Evolutionary conservation across 139 green algal species (phyloP), one percentile per base, ranked within the genome.

Genomic region (Coelastrella sp.): DNA sequence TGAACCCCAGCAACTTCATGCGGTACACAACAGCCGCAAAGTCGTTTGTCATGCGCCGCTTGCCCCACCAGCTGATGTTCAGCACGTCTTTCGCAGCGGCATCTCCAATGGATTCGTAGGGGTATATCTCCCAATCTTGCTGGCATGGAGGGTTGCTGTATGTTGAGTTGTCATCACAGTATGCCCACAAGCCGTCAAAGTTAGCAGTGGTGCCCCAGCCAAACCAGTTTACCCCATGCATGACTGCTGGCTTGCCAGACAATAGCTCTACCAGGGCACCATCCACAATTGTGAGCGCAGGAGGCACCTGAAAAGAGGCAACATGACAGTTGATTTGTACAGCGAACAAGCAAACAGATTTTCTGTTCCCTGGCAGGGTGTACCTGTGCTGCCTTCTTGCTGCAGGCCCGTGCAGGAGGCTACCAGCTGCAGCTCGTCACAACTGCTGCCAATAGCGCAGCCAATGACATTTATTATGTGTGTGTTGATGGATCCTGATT

Each of bases 1-100:
- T 96, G 86, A 95, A 95, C 61, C 82, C 82, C 4, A 96, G 90
- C 22, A 92, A 75, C 86, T 96, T 93, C 80, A 92, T 92, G 23
- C 93, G 86, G 23, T 91, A 85, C 65, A 96, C 90, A n/a, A 91
- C 87, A 4, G 13, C 4, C 5, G 87, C 87, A 91, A 91, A 91
- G 87, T 91, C 87, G 17, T 91, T 91, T 19, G 87, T 91, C 65
- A 87, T 83, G 10, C 47, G 86, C 47, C 87, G 79, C 87, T 91
- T 91, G 57, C 79, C 87, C 87, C 84, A 89, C 5, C 23, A 89
- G 71, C 66, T 56, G 7, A 82, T 20, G 0, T 60, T 14, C 3
- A 89, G 56, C 5, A 3, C 5, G 4, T 0, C 4, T 23, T 64
- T 7, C 7, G 57, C 56, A 23, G 56, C 19, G 65, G 3, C 32